phyloP scores from a whole-genome alignment of 2,329 filamentous ascomycete species.

The Eurotiales sp. region DNA sequence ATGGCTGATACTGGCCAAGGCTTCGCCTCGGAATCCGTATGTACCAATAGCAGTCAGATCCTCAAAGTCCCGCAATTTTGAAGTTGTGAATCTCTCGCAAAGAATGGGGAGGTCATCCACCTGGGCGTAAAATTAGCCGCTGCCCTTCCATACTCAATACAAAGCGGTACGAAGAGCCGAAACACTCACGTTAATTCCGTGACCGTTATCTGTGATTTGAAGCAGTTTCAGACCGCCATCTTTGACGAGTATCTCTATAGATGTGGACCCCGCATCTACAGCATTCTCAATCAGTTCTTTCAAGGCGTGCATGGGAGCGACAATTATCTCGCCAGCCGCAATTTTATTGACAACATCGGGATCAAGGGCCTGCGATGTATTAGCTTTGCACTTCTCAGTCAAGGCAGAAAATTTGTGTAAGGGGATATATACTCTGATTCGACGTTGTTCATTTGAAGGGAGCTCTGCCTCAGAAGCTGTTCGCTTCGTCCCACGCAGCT shows the following conservation, averaged over 20 bases:
- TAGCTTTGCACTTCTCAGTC: constrained; percentile 4
- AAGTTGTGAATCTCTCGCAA: constrained; percentile 95
- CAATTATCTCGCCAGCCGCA: constrained; percentile 95
- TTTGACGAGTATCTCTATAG: constrained; percentile 85
- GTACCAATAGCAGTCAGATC: constrained; percentile 86
- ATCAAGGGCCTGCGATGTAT: constrained; percentile 66
- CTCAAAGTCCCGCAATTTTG: constrained; percentile 90
- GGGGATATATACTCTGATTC: constrained; percentile 38
- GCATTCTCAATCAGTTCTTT: constrained; percentile 98
- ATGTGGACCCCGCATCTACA: constrained; percentile 92
- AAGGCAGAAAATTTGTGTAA: not conserved
- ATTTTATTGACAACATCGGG: constrained; percentile 98
- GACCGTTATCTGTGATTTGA: constrained; percentile 96
- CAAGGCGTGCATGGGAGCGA: constrained; percentile 90
- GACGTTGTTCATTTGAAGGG: constrained; percentile 42
- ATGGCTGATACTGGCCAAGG: constrained; percentile 94
- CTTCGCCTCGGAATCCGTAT: constrained; percentile 97
- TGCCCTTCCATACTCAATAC: not conserved
- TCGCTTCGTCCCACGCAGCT: constrained; percentile 46
- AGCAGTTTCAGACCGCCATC: constrained; percentile 92
- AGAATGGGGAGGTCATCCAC: constrained; percentile 88
- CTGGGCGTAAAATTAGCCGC: constrained; percentile 43
- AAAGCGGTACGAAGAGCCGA: not conserved
- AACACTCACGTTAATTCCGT: constrained; percentile 77
- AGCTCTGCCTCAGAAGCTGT: constrained; percentile 44